A percentile compares a stretch with the other conserved stretches of the same genome.
Conservation (phyloP, 1,284 basidiomycete genomes). For the Heterobasidion parviporum region DNA sequence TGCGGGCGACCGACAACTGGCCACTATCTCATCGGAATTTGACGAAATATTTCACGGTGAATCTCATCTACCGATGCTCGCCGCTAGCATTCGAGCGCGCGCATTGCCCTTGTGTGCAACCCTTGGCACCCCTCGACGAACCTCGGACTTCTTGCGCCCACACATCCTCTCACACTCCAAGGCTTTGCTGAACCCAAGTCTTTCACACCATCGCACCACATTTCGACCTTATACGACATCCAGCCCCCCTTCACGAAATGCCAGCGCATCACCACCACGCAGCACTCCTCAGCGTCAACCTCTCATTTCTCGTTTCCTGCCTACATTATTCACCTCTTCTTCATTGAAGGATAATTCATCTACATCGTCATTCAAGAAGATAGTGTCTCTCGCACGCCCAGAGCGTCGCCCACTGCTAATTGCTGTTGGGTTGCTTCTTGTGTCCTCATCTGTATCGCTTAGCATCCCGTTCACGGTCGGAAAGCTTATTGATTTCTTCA, state of each 20-base stretch:
- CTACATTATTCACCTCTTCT: no score
- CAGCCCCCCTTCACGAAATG: not conserved
- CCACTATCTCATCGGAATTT: no score
- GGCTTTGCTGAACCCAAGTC: not conserved
- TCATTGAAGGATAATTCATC: not conserved
- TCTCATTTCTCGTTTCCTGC: not conserved
- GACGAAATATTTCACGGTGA: no score
- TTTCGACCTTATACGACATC: not conserved
- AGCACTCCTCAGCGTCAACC: not conserved
- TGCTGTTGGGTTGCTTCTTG: conserved; percentile 60
- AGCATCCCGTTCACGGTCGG: conserved; percentile 88
- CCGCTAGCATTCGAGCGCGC: no score
- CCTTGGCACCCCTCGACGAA: no score
- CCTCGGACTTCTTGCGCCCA: no score
- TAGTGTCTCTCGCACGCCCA: conserved; percentile 68
- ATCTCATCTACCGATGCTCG: no score
- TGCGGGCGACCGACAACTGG: no score
- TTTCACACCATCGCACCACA: not conserved
- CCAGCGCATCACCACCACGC: not conserved
- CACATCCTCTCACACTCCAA: not conserved
- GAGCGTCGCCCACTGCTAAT: conserved; percentile 67
- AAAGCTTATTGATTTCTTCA: conserved; percentile 88
- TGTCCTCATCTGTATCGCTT: conserved; percentile 81
- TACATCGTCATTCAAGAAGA: conserved; percentile 63
- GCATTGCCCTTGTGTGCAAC: no score